A percentile compares a stretch with the other conserved stretches of the same genome.
Conservation (phyloP, 257 asterid species). For the Forsythia suspensa region DNA sequence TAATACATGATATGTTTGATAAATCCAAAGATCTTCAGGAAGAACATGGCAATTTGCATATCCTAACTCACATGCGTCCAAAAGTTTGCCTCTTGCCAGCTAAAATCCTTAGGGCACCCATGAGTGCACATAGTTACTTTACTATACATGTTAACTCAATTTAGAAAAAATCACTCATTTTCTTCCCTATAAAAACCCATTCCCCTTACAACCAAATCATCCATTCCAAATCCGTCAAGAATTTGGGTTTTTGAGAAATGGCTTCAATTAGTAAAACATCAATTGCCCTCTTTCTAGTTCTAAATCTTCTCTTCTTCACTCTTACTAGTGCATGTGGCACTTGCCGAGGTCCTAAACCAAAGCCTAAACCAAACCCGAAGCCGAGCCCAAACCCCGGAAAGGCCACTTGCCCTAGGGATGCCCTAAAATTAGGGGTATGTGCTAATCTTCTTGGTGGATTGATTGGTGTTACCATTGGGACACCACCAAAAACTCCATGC, state of each 20-base stretch:
- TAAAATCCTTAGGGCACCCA: constrained; percentile 20
- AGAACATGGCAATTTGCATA: constrained; percentile 42
- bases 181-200: constrained; percentile 33
- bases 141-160: neutral
- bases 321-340: constrained; percentile 39
- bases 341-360: constrained; percentile 28
- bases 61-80: constrained; percentile 28
- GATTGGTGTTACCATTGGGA: constrained; percentile 1
- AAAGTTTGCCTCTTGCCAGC: constrained; percentile 42
- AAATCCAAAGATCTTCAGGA: constrained; percentile 8
- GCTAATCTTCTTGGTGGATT: constrained; percentile 3
- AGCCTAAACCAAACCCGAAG: constrained; percentile 24
- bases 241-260: constrained; percentile 19
- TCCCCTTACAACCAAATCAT: neutral
- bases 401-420: constrained; percentile 14
- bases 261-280: constrained; percentile 20
- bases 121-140: constrained; percentile 18
- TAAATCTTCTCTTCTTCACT: constrained; percentile 39
- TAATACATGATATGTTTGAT: neutral
- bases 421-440: neutral
- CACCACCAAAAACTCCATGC: constrained; percentile 22
- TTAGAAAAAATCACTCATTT: neutral
- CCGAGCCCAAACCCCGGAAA: constrained; percentile 16
- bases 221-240: neutral
- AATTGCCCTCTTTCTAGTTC: constrained; percentile 31